Base-by-base conservation (phyloP, 2,329 filamentous ascomycete genomes). In the Lomentospora prolificans region DNA sequence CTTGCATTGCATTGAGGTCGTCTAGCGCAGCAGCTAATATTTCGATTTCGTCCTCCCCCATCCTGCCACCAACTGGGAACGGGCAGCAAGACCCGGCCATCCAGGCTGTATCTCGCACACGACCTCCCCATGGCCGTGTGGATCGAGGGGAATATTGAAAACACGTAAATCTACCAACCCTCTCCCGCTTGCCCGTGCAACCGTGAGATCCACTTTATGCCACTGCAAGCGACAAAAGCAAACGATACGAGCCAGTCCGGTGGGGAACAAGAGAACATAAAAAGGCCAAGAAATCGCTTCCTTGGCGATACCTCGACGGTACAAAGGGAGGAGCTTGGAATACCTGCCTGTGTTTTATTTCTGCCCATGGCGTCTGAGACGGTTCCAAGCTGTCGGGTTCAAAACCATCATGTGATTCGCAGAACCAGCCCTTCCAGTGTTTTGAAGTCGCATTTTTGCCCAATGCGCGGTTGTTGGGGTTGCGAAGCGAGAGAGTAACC, bases 341-440 rank as follows among this genome's bases (percentile, higher is more conserved):
- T 2, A n/a, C 36, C n/a, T 41, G 22, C 12, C 17, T 48, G 44
- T 4, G 12, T 46, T 19, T 22, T 9, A 17, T 25, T 48, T 14
- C 12, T 25, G 17, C 24, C 22, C 5, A 48, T 22, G 44, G 22
- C 44, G 19, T 22, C 44, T 48, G 44, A 25, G 44, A 22, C 41
- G 53, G 53, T 50, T 33, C 53, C 53, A 27, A 24, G 39, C 53
- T 55, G 53, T 55, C 53, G 53, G 53, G 24, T 55, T 22, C 27
- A 22, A 30, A n/a, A 27, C 17, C 25, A 44, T 17, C 27, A 48
- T 55, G 27, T 55, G 53, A 55, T 55, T 55, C 53, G 53, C 27
- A 48, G 41, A n/a, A 10, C 12, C 41, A 48, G 22, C 3, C 22
- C 19, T 6, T 48, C 17, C 4, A 48, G 22, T 25, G 22, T n/a